These are phyloP conservation scores for Podaxis rugospora DNA, from an alignment of 768 basidiomycete genomes.

Conservation along the genomic window DNA sequence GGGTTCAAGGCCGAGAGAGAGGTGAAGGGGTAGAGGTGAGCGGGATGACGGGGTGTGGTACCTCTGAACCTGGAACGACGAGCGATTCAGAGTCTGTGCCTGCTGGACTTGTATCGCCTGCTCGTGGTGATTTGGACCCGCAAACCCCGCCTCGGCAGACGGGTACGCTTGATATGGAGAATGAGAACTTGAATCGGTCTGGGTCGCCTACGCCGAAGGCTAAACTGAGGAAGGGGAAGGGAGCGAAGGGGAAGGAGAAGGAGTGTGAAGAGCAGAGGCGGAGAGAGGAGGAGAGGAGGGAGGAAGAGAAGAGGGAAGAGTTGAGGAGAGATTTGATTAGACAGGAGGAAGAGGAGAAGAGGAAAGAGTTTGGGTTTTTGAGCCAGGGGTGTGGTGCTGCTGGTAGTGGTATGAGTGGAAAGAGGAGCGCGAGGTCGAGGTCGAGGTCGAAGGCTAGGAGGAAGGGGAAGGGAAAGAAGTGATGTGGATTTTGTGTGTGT, in stretches of 20 bases:
- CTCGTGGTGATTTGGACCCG: neutral
- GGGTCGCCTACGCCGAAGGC: conserved; percentile 9
- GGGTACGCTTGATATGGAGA: neutral
- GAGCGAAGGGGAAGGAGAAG: neutral
- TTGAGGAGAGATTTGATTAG: conserved; percentile 4
- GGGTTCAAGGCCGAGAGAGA: neutral
- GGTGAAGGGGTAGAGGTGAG: neutral
- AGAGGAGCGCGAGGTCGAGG: neutral
- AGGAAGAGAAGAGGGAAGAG: neutral
- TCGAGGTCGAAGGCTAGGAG: neutral
- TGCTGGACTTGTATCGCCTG: conserved; percentile 1
- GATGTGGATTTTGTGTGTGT: neutral
- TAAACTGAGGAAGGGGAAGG: neutral
- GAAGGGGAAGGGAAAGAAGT: conserved; percentile 1
- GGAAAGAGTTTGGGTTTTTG: neutral
- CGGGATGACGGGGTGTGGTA: neutral
- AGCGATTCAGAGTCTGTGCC: neutral
- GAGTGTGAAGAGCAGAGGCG: neutral
- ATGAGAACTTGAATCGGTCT: neutral
- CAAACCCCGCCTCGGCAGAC: conserved; percentile 5
- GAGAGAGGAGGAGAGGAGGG: neutral
- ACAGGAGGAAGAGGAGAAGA: conserved; percentile 6
- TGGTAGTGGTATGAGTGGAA: neutral
- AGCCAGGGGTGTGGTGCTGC: neutral
- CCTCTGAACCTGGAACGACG: neutral